These are phyloP conservation scores for Cyberlindnera maritima DNA, from an alignment of 805 yeast species.

Conservation along the genomic window DNA sequence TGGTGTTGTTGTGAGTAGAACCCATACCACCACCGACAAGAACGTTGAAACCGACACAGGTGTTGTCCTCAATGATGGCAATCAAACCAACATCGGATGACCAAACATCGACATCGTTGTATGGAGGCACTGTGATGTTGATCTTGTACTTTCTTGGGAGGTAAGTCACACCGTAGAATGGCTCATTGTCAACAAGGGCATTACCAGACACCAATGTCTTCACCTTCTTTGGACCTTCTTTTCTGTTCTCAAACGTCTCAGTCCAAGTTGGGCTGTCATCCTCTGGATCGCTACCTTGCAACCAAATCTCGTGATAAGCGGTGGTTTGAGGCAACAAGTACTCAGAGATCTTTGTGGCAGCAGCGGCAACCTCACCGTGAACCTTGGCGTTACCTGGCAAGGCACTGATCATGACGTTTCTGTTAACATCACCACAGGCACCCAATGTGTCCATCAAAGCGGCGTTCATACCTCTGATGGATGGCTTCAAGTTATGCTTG, in stretches of 20 bases:
- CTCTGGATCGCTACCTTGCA: conserved; percentile 75
- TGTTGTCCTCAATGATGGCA: conserved; percentile 68
- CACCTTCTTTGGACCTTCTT: conserved; percentile 75
- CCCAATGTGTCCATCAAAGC: conserved; percentile 91
- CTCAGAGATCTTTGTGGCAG: conserved; percentile 69
- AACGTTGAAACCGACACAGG: conserved; percentile 78
- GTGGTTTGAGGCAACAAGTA: conserved; percentile 86
- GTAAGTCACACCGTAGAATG: conserved; percentile 81
- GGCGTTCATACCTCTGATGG: conserved; percentile 90
- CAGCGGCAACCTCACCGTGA: conserved; percentile 67
- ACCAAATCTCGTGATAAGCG: conserved; percentile 96
- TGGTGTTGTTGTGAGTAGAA: conserved; percentile 92
- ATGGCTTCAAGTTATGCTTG: conserved; percentile 83
- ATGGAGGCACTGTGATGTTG: conserved; percentile 93
- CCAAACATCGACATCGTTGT: conserved; percentile 93
- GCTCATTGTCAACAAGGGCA: conserved; percentile 79
- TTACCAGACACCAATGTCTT: conserved; percentile 85
- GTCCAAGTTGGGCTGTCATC: conserved; percentile 65
- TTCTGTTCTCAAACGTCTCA: conserved; percentile 59
- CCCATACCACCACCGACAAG: conserved; percentile 99
- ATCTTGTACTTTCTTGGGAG: conserved; percentile 95
- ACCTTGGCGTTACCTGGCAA: conserved; percentile 80
- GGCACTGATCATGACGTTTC: conserved; percentile 94
- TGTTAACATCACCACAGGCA: conserved; percentile 97
- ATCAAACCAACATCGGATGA: conserved; percentile 93